Base-by-base conservation (phyloP, 1,284 basidiomycete genomes). In the Cryptococcus maquisensis region DNA sequence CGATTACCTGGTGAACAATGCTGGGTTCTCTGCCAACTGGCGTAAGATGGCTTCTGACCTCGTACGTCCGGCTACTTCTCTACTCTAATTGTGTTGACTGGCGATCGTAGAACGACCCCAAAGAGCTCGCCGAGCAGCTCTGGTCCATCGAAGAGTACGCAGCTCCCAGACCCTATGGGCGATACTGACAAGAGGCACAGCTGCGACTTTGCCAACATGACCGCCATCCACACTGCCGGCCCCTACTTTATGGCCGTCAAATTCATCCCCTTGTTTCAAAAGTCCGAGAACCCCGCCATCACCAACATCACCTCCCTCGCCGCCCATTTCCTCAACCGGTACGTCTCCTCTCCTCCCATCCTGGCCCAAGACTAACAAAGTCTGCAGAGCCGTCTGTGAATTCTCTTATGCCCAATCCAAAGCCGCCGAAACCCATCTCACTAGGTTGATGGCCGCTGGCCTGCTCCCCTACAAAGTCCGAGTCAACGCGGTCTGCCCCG, bases 381-480 rank as follows among this genome's bases (percentile, higher is more conserved):
- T 32, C 28, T 44, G 40, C 38, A 64, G 65, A 32, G 58, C 60
- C 13, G 49, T 54, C 9, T 66, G 65, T 60, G 65, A 67, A 43
- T 66, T 57, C 56, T 63, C 65, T 8, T 69, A 69, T 51, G 67
- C 58, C 46, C 61, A 64, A 42, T 66, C 65, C 49, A 69, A 69
- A 41, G 67, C 67, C 50, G 67, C 66, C 32, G 67, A 67, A 47
- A 48, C 46, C 6, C 67, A 69, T 38, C 50, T 69, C 21, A 66
- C 67, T 6, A 23, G 47, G 21, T 56, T 67, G 24, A 58, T 69
- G 61, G 64, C 67, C 6, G 64, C 64, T n/a, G 59, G 55, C 38
- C 57, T 69, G 3, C 51, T 57, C 16, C 63, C 66, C 10, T 65
- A 61, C 54, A 63, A 63, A 32, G 62, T 69, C 54, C 45, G 67